These are phyloP conservation scores for Podila minutissima DNA, from an alignment of 192 early-diverging fungal genomes.

Conservation along the genomic window DNA sequence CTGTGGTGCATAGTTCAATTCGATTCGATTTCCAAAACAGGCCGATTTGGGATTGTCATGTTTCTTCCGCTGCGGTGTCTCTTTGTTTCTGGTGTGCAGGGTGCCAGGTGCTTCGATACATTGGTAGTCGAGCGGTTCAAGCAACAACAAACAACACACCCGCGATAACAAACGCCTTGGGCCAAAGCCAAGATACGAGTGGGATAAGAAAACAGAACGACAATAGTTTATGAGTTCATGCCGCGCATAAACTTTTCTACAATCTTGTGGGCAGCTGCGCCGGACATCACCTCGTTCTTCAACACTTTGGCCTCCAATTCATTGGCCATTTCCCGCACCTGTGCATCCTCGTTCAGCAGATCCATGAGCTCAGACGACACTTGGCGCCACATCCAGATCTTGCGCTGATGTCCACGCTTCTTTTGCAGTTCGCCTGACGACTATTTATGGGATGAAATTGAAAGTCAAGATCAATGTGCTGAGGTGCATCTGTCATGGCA, in stretches of 20 bases:
- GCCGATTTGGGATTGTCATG: too few relatives aligned
- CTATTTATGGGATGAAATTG: conserved; percentile 16
- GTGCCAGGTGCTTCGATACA: background rate
- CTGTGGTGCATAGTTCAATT: too few relatives aligned
- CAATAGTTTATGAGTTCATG: conserved; percentile 10
- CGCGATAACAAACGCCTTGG: too few relatives aligned
- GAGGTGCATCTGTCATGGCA: background rate
- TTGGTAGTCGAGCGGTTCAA: too few relatives aligned
- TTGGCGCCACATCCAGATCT: conserved; percentile 78
- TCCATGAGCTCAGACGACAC: conserved; percentile 70
- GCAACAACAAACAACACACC: too few relatives aligned
- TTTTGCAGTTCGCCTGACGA: conserved; percentile 35
- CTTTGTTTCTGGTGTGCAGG: background rate
- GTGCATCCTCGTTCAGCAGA: conserved; percentile 54
- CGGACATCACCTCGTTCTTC: conserved; percentile 58
- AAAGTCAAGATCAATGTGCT: background rate
- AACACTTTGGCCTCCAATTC: conserved; percentile 57
- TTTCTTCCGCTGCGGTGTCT: background rate
- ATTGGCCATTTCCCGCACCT: conserved; percentile 46
- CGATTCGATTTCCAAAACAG: background rate
- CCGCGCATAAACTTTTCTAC: conserved; percentile 60
- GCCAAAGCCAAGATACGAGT: too few relatives aligned
- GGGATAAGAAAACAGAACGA: background rate
- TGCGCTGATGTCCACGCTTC: conserved; percentile 68
- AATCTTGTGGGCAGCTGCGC: conserved; percentile 60